Percentiles rank a stretch among this genome's conserved stretches.
phyloP scores from a whole-genome alignment of 495 filamentous ascomycete genomes.

The Chaetomium tenue region DNA sequence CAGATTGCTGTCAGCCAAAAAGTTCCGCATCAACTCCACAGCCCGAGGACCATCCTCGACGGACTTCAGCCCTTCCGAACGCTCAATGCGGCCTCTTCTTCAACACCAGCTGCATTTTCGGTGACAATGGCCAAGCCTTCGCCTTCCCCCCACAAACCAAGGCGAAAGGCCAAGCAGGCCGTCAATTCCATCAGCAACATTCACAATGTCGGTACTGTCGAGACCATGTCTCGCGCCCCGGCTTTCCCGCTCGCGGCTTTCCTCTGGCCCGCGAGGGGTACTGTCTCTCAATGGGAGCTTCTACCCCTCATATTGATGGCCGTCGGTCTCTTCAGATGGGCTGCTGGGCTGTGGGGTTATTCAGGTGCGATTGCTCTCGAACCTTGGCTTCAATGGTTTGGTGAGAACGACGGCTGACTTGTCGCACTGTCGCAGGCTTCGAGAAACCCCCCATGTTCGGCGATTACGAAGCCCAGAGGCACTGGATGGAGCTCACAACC shows the following conservation, averaged over 20 bases:
- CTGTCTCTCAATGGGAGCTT: constrained; percentile 88
- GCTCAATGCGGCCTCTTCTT: constrained; percentile 28
- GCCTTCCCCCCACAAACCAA: constrained; percentile 51
- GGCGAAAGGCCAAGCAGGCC: constrained; percentile 49
- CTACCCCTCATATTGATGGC: constrained; percentile 84
- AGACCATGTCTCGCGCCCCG: constrained; percentile 43
- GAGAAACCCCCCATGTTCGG: constrained; percentile 86
- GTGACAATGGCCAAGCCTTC: constrained; percentile 46
- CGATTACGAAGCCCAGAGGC: constrained; percentile 94
- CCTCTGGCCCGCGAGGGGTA: constrained; percentile 82
- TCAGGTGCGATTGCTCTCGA: constrained; percentile 60
- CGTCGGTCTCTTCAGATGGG: constrained; percentile 90
- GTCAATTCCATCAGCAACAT: constrained; percentile 28
- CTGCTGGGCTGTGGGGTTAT: constrained; percentile 87
- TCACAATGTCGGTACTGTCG: constrained; percentile 24
- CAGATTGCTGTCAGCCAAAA: constrained; percentile 26
- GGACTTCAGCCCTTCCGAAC: background rate
- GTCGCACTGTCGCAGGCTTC: constrained; percentile 53
- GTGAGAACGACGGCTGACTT: constrained; percentile 1
- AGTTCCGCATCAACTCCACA: background rate
- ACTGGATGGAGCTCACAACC: constrained; percentile 97
- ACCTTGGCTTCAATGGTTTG: background rate
- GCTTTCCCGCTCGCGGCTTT: constrained; percentile 87
- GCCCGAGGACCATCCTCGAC: background rate
- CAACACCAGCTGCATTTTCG: constrained; percentile 23